Conservation (phyloP, 75 land plant genomes). For the Picea sitchensis region DNA sequence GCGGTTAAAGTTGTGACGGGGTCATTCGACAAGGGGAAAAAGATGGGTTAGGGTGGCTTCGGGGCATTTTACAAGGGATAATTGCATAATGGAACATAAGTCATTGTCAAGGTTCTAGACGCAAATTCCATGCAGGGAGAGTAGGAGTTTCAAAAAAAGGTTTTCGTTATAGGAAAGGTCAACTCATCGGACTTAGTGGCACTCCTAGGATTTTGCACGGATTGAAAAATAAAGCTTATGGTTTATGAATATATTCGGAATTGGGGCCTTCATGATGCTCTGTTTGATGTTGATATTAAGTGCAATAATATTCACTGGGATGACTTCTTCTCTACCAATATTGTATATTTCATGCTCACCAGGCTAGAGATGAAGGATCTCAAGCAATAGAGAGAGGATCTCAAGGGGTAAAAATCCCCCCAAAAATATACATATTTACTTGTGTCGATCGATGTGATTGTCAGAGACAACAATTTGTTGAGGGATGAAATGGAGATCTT, state of each 20-base stretch:
- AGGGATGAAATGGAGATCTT: slow-evolving; percentile 54
- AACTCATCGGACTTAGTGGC: too few species aligned
- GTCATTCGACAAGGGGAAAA: slow-evolving; percentile 44
- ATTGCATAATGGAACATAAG: slow-evolving; percentile 24
- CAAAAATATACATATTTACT: too few species aligned
- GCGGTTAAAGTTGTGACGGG: slow-evolving; percentile 67
- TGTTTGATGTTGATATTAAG: slow-evolving; percentile 57
- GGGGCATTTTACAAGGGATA: slow-evolving; percentile 66
- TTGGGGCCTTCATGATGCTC: too few species aligned
- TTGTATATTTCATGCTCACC: slow-evolving; percentile 88
- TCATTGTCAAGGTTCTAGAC: slow-evolving; percentile 51
- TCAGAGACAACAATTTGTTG: slow-evolving; percentile 22
- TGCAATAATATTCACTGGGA: slow-evolving; percentile 88
- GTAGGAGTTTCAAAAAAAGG: too few species aligned
- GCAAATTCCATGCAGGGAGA: too few species aligned
- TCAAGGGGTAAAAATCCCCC: slow-evolving; percentile 1
- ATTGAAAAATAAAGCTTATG: too few species aligned
- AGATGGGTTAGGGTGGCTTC: slow-evolving; percentile 90
- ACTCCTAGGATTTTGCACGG: too few species aligned
- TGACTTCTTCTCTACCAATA: slow-evolving; percentile 46
- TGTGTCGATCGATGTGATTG: background rate
- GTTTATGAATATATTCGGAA: too few species aligned
- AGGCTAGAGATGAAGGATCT: slow-evolving; percentile 12
- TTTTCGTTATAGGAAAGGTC: too few species aligned
- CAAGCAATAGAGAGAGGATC: background rate